These are phyloP conservation scores for Panicum hallii DNA, from an alignment of 202 grass and related monocot genomes.

Conservation along the genomic window DNA sequence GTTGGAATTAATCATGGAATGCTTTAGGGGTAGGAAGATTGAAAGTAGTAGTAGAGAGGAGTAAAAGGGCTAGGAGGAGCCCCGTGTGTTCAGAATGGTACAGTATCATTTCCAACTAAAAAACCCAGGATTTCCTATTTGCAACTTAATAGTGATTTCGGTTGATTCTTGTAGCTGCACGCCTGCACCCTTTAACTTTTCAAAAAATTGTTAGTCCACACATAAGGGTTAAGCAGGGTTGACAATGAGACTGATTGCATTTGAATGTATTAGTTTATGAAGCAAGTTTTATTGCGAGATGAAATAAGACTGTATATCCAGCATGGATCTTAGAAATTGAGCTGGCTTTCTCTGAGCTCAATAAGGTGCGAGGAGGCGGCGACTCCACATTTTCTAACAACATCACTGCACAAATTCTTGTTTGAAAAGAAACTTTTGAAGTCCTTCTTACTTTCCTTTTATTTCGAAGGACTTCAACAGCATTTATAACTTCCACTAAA, in stretches of 20 bases:
- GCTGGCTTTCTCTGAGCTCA: too few relatives aligned
- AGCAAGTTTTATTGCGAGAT: not conserved
- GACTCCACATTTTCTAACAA: not conserved
- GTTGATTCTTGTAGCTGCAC: too few relatives aligned
- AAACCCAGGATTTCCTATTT: not conserved
- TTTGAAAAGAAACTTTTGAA: too few relatives aligned
- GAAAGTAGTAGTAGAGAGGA: not conserved
- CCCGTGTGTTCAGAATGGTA: constrained; percentile 12
- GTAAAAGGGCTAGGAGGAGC: not conserved
- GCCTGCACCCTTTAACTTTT: not conserved
- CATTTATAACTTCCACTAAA: not conserved
- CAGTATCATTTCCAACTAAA: not conserved
- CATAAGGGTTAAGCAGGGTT: not conserved
- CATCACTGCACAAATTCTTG: too few relatives aligned
- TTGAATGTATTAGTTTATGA: not conserved
- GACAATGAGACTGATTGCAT: not conserved
- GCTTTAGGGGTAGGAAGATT: constrained; percentile 3
- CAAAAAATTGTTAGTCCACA: not conserved
- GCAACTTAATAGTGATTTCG: not conserved
- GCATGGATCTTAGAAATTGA: too few relatives aligned
- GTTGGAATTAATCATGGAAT: constrained; percentile 13
- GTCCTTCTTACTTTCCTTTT: not conserved
- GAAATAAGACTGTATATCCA: too few relatives aligned
- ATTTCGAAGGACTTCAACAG: not conserved
- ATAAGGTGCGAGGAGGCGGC: too few relatives aligned